phyloP scores from a whole-genome alignment of 257 asterid species.

The Verbascum thapsus region DNA sequence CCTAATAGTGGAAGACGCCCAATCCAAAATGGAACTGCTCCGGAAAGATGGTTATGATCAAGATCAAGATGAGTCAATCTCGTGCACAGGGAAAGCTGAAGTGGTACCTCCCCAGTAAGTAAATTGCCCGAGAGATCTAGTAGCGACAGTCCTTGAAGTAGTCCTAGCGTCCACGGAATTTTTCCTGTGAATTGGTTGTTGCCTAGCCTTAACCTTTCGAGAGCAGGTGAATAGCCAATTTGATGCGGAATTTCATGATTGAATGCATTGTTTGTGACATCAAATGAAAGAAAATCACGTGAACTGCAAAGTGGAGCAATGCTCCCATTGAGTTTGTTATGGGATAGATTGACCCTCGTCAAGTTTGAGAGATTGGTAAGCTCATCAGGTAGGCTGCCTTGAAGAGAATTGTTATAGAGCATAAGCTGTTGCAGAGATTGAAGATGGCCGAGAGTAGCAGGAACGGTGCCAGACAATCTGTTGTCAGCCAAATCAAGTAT shows the following conservation, averaged over 20 bases:
- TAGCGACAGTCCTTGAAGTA: constrained; percentile 53
- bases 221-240: constrained; percentile 65
- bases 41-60: constrained; percentile 67
- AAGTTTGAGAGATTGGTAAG: constrained; percentile 56
- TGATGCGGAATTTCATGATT: constrained; percentile 65
- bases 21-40: constrained; percentile 76
- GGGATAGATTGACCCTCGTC: constrained; percentile 79
- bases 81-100: constrained; percentile 70
- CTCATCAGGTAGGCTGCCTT: constrained; percentile 65
- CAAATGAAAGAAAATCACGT: constrained; percentile 65
- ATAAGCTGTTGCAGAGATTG: constrained; percentile 64
- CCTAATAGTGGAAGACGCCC: constrained; percentile 77
- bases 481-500: constrained; percentile 87
- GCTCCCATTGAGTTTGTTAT: constrained; percentile 71
- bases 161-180: constrained; percentile 77
- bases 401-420: constrained; percentile 87
- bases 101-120: constrained; percentile 65
- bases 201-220: constrained; percentile 80
- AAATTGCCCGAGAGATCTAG: constrained; percentile 75
- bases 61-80: constrained; percentile 77
- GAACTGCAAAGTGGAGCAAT: constrained; percentile 74
- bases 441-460: constrained; percentile 65
- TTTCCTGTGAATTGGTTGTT: constrained; percentile 63
- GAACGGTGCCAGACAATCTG: constrained; percentile 66
- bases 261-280: constrained; percentile 73